A percentile compares a stretch with the other conserved stretches of the same genome.
Conservation (phyloP, 2,329 filamentous ascomycete species). For the Ascochyta clinopodiicola region DNA sequence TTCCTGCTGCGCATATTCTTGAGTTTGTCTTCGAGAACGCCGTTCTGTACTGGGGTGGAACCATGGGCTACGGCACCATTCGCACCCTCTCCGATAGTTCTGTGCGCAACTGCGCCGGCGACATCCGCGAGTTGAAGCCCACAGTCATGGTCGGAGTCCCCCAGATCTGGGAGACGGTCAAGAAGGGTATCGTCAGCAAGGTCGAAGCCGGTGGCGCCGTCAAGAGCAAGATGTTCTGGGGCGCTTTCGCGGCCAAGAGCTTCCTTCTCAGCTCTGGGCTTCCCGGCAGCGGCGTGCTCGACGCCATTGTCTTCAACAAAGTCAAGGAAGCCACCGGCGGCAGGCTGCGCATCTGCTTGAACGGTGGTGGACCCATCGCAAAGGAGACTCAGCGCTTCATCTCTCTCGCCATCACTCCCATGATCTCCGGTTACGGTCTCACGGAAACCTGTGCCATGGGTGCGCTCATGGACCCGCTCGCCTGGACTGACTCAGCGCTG, state of each 20-base stretch:
- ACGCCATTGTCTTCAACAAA: constrained; percentile 88
- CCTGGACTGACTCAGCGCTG: constrained; percentile 79
- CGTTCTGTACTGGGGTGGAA: constrained; percentile 86
- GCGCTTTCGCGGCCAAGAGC: constrained; percentile 65
- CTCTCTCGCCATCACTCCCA: constrained; percentile 89
- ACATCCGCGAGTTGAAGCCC: constrained; percentile 90
- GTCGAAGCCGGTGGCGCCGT: constrained; percentile 75
- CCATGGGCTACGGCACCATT: constrained; percentile 90
- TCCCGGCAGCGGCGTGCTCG: constrained; percentile 73
- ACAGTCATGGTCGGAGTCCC: constrained; percentile 94
- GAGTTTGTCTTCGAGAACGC: constrained; percentile 96
- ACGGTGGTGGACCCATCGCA: constrained; percentile 89
- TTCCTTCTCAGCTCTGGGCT: constrained; percentile 67
- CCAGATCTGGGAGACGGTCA: constrained; percentile 95
- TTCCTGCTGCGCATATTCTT: constrained; percentile 93
- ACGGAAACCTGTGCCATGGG: constrained; percentile 92
- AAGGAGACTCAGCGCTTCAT: constrained; percentile 89
- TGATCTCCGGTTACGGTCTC: constrained; percentile 92
- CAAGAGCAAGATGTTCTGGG: constrained; percentile 79
- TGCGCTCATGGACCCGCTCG: constrained; percentile 80
- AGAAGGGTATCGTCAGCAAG: constrained; percentile 87
- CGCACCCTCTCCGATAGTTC: constrained; percentile 86
- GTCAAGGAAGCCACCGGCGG: constrained; percentile 91
- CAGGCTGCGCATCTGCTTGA: constrained; percentile 86
- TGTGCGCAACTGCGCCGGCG: constrained; percentile 87